Evolutionary conservation across 1,284 basidiomycete genomes (phyloP).

Genomic region (Ceratobasidium sp.): DNA sequence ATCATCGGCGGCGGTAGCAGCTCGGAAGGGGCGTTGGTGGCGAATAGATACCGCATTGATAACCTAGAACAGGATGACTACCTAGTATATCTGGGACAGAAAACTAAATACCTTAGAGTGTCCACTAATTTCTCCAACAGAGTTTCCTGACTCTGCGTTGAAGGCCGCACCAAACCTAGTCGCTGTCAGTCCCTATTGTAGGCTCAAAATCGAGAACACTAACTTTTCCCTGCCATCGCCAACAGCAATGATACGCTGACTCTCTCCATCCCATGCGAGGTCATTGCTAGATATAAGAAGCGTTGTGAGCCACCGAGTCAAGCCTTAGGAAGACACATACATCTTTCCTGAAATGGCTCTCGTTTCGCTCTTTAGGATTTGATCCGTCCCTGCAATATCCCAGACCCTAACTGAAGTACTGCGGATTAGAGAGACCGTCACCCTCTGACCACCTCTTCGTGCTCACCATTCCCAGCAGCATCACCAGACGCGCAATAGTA

Average conservation of each 20-base stretch:
- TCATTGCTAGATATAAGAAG: conserved; percentile 71
- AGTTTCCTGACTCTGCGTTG: conserved; percentile 87
- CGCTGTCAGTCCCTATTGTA: not conserved
- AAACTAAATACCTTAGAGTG: conserved; percentile 79
- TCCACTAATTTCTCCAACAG: conserved; percentile 92
- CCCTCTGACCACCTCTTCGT: not conserved
- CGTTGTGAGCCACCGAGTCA: not conserved
- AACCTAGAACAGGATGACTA: conserved; percentile 57
- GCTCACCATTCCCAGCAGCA: conserved; percentile 75
- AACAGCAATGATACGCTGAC: conserved; percentile 95
- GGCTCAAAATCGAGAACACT: conserved; percentile 47
- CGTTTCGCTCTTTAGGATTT: conserved; percentile 85
- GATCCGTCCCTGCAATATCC: conserved; percentile 92
- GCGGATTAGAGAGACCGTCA: not conserved
- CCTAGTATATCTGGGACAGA: not conserved
- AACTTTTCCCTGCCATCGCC: conserved; percentile 93
- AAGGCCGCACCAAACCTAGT: conserved; percentile 86
- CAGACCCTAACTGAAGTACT: conserved; percentile 80
- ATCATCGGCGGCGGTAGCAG: conserved; percentile 72
- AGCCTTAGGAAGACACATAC: conserved; percentile 58
- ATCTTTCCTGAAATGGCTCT: conserved; percentile 85
- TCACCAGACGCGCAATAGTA: conserved; percentile 96
- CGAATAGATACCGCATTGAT: conserved; percentile 94
- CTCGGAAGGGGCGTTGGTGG: conserved; percentile 89
- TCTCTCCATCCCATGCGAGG: conserved; percentile 96